Evolutionary conservation across 768 basidiomycete species (phyloP).

Genomic region (Amanita thiersii): DNA sequence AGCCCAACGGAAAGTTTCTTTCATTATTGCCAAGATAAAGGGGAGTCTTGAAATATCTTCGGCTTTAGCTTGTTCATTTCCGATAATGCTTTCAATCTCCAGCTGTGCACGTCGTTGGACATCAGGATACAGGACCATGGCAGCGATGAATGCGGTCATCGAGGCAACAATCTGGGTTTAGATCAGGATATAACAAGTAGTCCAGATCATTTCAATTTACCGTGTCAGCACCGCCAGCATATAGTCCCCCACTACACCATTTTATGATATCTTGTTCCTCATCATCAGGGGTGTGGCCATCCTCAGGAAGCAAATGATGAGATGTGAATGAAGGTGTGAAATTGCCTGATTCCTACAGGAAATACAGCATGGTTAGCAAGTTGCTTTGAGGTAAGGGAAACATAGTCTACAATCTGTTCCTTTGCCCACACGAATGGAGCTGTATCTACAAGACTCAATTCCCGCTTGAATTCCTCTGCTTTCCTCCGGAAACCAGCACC

Average conservation of each 20-base stretch:
- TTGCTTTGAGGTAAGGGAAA: neutral
- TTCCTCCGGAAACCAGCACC: slow-evolving; percentile 29
- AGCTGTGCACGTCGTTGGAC: slow-evolving; percentile 26
- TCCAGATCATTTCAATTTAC: slow-evolving; percentile 11
- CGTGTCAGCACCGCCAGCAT: slow-evolving; percentile 30
- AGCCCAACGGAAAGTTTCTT: slow-evolving; percentile 29
- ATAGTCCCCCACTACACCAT: slow-evolving; percentile 20
- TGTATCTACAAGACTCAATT: slow-evolving; percentile 13
- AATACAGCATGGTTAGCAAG: neutral
- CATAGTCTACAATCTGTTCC: slow-evolving; percentile 18
- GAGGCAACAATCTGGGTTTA: slow-evolving; percentile 23
- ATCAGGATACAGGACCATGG: slow-evolving; percentile 30
- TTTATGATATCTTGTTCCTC: slow-evolving; percentile 19
- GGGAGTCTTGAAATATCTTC: slow-evolving; percentile 24
- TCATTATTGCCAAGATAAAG: slow-evolving; percentile 28
- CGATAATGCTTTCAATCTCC: slow-evolving; percentile 28
- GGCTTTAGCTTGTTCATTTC: slow-evolving; percentile 22
- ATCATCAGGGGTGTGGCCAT: slow-evolving; percentile 13
- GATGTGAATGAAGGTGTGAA: slow-evolving; percentile 25
- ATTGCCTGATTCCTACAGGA: slow-evolving; percentile 15
- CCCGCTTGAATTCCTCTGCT: slow-evolving; percentile 13
- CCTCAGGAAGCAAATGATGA: slow-evolving; percentile 18
- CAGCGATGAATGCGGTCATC: slow-evolving; percentile 24
- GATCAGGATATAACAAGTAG: neutral
- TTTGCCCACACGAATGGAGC: slow-evolving; percentile 23